Base-by-base conservation (phyloP, 2,329 filamentous ascomycete species). In the Claviceps pusilla region DNA sequence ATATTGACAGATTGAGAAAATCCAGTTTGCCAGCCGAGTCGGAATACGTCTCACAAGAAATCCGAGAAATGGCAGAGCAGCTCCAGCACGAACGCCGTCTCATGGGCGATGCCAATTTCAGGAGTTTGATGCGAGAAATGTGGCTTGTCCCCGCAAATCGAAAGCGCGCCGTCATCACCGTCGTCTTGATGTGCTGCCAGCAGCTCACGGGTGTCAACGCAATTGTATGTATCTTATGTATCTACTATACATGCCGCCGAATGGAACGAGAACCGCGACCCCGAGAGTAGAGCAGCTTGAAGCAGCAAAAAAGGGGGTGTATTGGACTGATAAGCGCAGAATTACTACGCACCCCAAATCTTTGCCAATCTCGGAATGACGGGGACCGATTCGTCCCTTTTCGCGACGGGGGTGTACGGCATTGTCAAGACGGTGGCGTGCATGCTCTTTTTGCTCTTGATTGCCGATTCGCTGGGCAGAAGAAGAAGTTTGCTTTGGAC, bases 391-490 rank as follows among this genome's bases (percentile, higher is more conserved):
- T 74, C 77, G 45, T 79, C 77, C 19, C 77, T 88, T 29, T 86
- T 88, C 64, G 83, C 85, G 4, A 87, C 84, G 0, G 84, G 85
- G 45, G 77, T 88, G 59, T 88, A 87, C 63, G 84, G 84, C 31
- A 76, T 87, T 53, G 78, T 86, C 54, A 88, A 88, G 66, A 81
- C 84, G 68, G 68, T 73, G 10, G 77, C 79, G 43, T 86, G 82
- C 62, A 73, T 76, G 5, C 63, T 74, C 53, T 88, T 87, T 71
- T 73, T 88, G 31, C 63, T 84, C 59, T 82, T 86, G 60, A 76
- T 78, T 14, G 82, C 82, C 56, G 85, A 88, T 64, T 83, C 81
- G 2, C 77, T 88, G 1, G 85, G 85, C 28, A 77, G 85, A 55
- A 71, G 82, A 16, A 68, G 65, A 57, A 73, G 76, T 60, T 70